Conservation (phyloP, 805 yeast species). For the Cyberlindnera euphorbiiphila region DNA sequence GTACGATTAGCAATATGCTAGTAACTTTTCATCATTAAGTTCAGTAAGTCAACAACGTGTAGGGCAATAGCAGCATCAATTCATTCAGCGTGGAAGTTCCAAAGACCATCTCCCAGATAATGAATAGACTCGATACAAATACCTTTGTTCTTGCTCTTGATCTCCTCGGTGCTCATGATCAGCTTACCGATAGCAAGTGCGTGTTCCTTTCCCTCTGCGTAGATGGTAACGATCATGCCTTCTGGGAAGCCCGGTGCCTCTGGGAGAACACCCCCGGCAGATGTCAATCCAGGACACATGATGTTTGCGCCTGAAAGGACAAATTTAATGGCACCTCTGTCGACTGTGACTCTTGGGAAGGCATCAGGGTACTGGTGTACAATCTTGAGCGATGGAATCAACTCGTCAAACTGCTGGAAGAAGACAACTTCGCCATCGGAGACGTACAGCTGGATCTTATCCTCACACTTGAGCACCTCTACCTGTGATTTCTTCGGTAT, state of each 20-base stretch:
- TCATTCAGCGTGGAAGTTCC: conserved; percentile 56
- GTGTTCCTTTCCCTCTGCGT: conserved; percentile 89
- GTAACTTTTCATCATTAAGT: conserved; percentile 6
- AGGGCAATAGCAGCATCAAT: too few relatives aligned
- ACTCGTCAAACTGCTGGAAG: conserved; percentile 75
- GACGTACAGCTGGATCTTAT: conserved; percentile 73
- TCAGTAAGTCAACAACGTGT: too few relatives aligned
- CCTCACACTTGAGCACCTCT: conserved; percentile 81
- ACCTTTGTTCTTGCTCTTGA: conserved; percentile 77
- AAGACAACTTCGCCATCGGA: conserved; percentile 71
- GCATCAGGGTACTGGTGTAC: conserved; percentile 80
- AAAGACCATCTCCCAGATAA: conserved; percentile 85
- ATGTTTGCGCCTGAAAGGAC: conserved; percentile 94
- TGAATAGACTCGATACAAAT: conserved; percentile 83
- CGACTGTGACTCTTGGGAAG: conserved; percentile 86
- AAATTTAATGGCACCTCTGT: conserved; percentile 94
- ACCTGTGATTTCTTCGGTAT: conserved; percentile 88
- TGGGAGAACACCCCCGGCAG: conserved; percentile 80
- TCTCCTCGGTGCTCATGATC: conserved; percentile 85
- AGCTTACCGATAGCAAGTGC: conserved; percentile 91
- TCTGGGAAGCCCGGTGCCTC: conserved; percentile 60
- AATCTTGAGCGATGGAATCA: conserved; percentile 69
- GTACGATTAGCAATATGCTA: too few relatives aligned
- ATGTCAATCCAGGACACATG: conserved; percentile 94
- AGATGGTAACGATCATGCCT: conserved; percentile 72